Evolutionary conservation across 2,329 filamentous ascomycete species (phyloP), one percentile per base, ranked within the genome.

Genomic region (Chrysosphaeria jannelii): DNA sequence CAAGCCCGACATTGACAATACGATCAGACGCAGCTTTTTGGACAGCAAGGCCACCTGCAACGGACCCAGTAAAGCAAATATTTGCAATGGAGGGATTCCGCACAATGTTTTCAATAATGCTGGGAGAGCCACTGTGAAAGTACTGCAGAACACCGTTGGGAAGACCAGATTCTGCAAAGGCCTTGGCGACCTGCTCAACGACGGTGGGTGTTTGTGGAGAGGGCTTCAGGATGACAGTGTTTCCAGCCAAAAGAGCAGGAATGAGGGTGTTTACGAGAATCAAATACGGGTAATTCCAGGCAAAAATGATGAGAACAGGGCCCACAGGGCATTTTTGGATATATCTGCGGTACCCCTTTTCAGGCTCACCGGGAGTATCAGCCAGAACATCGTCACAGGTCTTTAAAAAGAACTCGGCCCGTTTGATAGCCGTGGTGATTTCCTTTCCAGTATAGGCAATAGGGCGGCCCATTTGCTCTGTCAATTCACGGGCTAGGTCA

Each of bases 221-320:
- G 12, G 81, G 81, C 49, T 93, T 93, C 27, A 93, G 49, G 29
- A 93, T 85, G 28, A 93, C 74, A 4, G 70, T 67, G 47, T 91
- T 89, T 20, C 81, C 81, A 14, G 74, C 64, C 19, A 93, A 56
- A 19, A 93, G 54, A n/a, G 81, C 81, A 10, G 81, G 81, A 30
- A 93, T 63, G 28, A 93, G 53, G 8, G 76, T 79, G 51, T 93
- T 93, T 39, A 91, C 62, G 14, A 91, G 61, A 33, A 79, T 89
- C 23, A 93, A 53, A 43, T 91, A 93, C 13, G 81, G 81, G 39
- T 93, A 93, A 47, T 93, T 93, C 81, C 81, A 93, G 1, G 81
- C 71, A 45, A 91, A 91, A 29, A 93, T 62, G 32, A 91, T 57
- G 28, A 93, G 54, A 10, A 85, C 71, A 8, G 78, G 76, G 1